Conservation (phyloP, 257 asterid genomes). For the Marsdenia floribunda region DNA sequence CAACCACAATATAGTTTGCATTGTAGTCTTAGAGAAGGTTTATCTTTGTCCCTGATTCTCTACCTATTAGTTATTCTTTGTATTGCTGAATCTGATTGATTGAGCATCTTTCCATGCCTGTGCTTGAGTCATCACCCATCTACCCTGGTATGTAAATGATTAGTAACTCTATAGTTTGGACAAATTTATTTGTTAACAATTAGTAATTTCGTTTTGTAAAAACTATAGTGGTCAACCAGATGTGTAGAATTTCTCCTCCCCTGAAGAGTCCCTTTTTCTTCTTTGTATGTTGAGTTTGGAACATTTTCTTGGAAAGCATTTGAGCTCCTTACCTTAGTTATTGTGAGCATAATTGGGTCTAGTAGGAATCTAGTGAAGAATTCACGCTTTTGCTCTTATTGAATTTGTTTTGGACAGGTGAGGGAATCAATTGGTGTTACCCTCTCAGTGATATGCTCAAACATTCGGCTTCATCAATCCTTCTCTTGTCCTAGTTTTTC, state of each 20-base stretch:
- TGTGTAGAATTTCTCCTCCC: background rate
- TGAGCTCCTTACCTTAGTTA: background rate
- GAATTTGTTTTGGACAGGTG: conserved; percentile 51
- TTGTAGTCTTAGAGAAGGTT: background rate
- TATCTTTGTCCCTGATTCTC: no score
- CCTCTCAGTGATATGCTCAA: conserved; percentile 84
- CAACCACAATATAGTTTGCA: background rate
- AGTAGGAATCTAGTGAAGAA: background rate
- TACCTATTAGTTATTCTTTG: background rate
- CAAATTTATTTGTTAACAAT: background rate
- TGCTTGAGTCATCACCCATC: background rate
- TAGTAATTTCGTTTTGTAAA: background rate
- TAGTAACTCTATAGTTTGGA: background rate
- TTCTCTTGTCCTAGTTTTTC: conserved; percentile 33
- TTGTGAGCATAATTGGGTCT: background rate
- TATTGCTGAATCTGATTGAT: background rate
- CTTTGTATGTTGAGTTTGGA: background rate
- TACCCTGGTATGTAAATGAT: background rate
- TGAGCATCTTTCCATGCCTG: background rate
- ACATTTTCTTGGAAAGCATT: background rate
- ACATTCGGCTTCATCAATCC: conserved; percentile 65
- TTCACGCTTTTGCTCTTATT: background rate
- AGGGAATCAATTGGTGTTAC: conserved; percentile 95
- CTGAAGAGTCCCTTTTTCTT: background rate
- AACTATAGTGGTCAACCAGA: background rate